These are phyloP conservation scores for Fraxinus baroniana DNA, from an alignment of 305 asterid species.

Conservation along the genomic window DNA sequence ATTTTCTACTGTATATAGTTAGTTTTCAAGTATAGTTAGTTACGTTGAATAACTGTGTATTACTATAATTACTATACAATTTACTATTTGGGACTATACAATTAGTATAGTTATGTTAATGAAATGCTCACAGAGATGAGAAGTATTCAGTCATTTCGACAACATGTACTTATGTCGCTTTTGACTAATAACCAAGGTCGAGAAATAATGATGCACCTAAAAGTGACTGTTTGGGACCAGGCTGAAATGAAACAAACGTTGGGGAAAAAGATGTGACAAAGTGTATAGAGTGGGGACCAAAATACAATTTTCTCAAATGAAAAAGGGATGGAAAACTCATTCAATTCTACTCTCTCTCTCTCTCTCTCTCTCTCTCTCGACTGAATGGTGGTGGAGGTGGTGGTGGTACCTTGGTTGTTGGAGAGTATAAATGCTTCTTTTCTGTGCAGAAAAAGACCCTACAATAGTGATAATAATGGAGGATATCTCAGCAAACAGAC, in stretches of 20 bases:
- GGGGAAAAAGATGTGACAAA: background rate
- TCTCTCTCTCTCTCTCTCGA: conserved; percentile 1
- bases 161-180: background rate
- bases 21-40: background rate
- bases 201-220: background rate
- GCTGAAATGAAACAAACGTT: background rate
- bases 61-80: background rate
- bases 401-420: conserved; percentile 40
- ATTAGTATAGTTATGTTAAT: too few relatives aligned
- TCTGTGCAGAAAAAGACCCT: conserved; percentile 50
- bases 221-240: background rate
- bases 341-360: background rate
- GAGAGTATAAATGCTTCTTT: conserved; percentile 58
- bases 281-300: background rate
- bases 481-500: conserved; percentile 32
- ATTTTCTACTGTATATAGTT: background rate
- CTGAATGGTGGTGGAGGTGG: background rate
- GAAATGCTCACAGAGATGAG: background rate
- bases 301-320: background rate
- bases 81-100: too few relatives aligned
- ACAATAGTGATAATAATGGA: conserved; percentile 27
- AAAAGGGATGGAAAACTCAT: background rate
- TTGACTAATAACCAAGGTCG: background rate
- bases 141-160: background rate
- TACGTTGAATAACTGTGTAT: background rate